These are phyloP conservation scores for Penicillium janthinellum DNA, from an alignment of 2,329 filamentous ascomycete species.

Conservation along the genomic window DNA sequence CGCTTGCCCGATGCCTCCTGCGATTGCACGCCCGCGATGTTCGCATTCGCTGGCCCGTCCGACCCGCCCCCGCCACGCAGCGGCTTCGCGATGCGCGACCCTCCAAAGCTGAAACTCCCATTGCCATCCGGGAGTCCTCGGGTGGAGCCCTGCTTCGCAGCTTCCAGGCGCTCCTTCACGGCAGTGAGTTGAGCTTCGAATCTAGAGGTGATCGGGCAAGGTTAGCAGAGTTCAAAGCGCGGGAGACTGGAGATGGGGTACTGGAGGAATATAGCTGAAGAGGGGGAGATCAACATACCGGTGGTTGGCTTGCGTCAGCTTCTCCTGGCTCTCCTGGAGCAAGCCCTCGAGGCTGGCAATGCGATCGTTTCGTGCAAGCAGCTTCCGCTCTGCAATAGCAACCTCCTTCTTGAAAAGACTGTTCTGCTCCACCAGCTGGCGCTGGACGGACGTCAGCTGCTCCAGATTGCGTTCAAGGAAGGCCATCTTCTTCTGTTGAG, in stretches of 20 bases:
- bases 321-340: slow-evolving; percentile 96
- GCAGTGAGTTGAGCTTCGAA: slow-evolving; percentile 96
- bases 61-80: slow-evolving; percentile 55
- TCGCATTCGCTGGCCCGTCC: slow-evolving; percentile 38
- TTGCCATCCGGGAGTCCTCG: slow-evolving; percentile 72
- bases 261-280: not conserved
- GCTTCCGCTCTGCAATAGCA: slow-evolving; percentile 94
- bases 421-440: slow-evolving; percentile 97
- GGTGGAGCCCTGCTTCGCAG: slow-evolving; percentile 88
- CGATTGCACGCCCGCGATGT: slow-evolving; percentile 59
- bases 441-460: slow-evolving; percentile 94
- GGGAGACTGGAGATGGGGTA: not conserved
- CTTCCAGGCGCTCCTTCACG: slow-evolving; percentile 96
- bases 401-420: slow-evolving; percentile 98
- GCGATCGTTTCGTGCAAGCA: slow-evolving; percentile 94
- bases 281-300: slow-evolving; percentile 62
- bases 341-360: slow-evolving; percentile 91
- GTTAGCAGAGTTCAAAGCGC: not conserved
- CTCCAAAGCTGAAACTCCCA: slow-evolving; percentile 71
- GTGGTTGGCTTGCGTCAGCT: slow-evolving; percentile 94
- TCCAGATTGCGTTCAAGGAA: slow-evolving; percentile 98
- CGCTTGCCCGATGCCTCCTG: slow-evolving; percentile 67
- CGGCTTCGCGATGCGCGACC: slow-evolving; percentile 65
- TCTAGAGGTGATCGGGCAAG: slow-evolving; percentile 52
- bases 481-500: slow-evolving; percentile 99